These are phyloP conservation scores for Solidago caesia DNA, from an alignment of 129 eudicot species.

Conservation along the genomic window DNA sequence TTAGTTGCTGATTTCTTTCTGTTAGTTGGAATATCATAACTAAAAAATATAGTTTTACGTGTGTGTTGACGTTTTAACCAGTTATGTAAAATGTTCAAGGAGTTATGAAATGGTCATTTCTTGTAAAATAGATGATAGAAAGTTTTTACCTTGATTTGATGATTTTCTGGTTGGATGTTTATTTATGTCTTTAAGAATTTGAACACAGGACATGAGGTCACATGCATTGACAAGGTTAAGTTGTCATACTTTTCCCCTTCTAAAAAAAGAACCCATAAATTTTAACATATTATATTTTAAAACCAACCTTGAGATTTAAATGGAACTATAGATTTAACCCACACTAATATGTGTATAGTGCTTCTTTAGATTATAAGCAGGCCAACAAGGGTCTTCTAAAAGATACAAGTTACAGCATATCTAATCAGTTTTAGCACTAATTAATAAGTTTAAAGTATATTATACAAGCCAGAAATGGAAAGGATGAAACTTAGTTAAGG, in stretches of 20 bases:
- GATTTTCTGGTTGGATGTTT: conserved; percentile 15
- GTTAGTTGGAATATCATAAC: not conserved
- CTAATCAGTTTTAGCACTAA: conserved; percentile 9
- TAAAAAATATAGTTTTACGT: no score
- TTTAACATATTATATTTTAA: not conserved
- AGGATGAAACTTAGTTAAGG: not conserved
- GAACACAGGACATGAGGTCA: conserved; percentile 29
- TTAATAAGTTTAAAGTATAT: not conserved
- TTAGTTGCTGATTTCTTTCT: not conserved
- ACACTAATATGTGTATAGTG: not conserved
- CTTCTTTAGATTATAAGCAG: not conserved
- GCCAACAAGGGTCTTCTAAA: not conserved
- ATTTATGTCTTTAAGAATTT: conserved; percentile 7
- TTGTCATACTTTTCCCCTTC: conserved; percentile 27
- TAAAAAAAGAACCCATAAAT: conserved; percentile 7
- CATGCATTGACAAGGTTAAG: conserved; percentile 25
- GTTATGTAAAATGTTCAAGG: not conserved
- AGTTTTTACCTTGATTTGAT: conserved; percentile 9
- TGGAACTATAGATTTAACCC: not conserved
- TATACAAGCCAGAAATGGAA: not conserved
- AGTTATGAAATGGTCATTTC: conserved; percentile 17
- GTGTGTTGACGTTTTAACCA: not conserved
- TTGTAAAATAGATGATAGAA: conserved; percentile 9
- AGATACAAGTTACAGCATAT: not conserved
- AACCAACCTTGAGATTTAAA: conserved; percentile 9